A percentile compares a stretch with the other conserved stretches of the same genome.
Evolutionary conservation across 75 land plant species (phyloP).

Genomic region (Cupressus sempervirens): DNA sequence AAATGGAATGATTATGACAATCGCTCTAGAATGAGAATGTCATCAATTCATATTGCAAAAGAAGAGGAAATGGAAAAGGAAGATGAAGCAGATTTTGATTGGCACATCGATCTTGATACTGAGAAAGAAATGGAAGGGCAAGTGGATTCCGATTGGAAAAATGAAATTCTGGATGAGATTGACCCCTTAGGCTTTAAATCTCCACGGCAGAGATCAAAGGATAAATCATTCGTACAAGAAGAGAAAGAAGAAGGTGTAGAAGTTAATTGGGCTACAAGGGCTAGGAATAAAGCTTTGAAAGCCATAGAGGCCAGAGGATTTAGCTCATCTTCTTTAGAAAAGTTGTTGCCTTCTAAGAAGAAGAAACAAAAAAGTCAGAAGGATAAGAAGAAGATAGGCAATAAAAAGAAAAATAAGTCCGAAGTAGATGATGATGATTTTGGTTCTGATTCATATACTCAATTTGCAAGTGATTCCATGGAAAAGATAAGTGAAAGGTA

Average conservation of each 20-base stretch:
- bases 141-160: conserved; percentile 34
- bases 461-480: conserved; percentile 29
- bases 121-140: conserved; percentile 13
- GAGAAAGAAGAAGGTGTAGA: conserved; percentile 19
- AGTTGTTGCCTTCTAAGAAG: conserved; percentile 30
- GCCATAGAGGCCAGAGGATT: conserved; percentile 57
- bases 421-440: conserved; percentile 16
- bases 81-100: background rate
- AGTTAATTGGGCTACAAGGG: conserved; percentile 49
- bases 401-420: conserved; percentile 10
- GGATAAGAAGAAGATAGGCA: conserved; percentile 9
- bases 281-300: conserved; percentile 47
- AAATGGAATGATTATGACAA: background rate
- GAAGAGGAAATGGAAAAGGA: background rate
- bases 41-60: background rate
- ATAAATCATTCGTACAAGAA: conserved; percentile 18
- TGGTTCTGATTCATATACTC: conserved; percentile 1
- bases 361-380: conserved; percentile 17
- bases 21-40: background rate
- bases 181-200: conserved; percentile 15
- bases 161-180: conserved; percentile 50
- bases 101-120: background rate
- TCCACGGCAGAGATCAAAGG: conserved; percentile 21
- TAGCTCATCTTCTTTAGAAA: conserved; percentile 16
- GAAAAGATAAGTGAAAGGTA: conserved; percentile 20